Base-by-base conservation (phyloP, 768 basidiomycete genomes). In the Tephrocybe sp. region DNA sequence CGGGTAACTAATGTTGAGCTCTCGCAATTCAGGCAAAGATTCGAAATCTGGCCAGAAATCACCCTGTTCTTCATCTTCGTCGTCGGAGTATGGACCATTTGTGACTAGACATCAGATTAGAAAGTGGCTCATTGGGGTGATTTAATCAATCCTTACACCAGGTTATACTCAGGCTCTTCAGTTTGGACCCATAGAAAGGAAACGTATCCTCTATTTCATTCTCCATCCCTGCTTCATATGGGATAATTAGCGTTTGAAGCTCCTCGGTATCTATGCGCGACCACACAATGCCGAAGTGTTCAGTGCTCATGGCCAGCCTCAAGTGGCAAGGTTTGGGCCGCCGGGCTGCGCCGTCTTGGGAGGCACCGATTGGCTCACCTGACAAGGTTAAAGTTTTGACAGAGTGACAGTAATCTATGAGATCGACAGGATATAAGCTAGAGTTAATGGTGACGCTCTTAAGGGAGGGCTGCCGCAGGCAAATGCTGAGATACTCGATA, bases 1-100 rank as follows among this genome's bases (percentile, higher is more conserved):
- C 8, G 39, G 45, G 35, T 47, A 52, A 19, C 19, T 39, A 14
- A 52, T 40, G 5, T 42, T n/a, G 23, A 52, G 45, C 33, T 36
- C 19, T 32, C 10, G 35, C 5, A 52, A 7, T 17, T 36, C 26
- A 38, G 26, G 16, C 32, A 52, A 42, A 22, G 39, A 32, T 14
- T 19, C 14, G 12, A 52, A 52, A 20, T 8, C n/a, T 14, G 45
- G 51, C 22, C 22, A 19, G 51, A 9, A 3, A 3, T 26, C 26
- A 7, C 3, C 26, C 26, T 7, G 26, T 4, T 26, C 26, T 26
- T 26, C 26, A 26, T 26, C 7, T 7, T 26, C 26, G 4, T 4
- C 7, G n/a, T n/a, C n/a, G n/a, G n/a, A n/a, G n/a, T n/a, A n/a
- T 26, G 26, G 26, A 26, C 7, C 7, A 3, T 26, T 7, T 26